Evolutionary conservation across 2,329 filamentous ascomycete genomes (phyloP), one percentile per base, ranked within the genome.

Genomic region (Talaromyces sp.): DNA sequence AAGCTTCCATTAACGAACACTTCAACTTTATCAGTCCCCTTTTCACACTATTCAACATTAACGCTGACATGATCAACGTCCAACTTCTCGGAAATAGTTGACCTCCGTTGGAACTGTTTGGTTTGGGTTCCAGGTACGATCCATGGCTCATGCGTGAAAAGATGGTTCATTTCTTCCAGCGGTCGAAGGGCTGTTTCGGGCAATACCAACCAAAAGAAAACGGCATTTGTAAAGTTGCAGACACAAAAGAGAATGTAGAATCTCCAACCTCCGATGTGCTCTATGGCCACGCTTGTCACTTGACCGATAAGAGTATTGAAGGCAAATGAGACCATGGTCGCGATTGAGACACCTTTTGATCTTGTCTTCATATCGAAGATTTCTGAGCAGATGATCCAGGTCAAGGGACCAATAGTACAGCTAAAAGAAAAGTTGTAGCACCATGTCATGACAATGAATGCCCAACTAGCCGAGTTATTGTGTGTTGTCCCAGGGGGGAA

Each of bases 381-480:
- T 70, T 91, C 88, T 55, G 88, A 86, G 0, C 73, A 75, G 35
- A 80, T 78, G 58, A 84, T 83, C 81, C 82, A 85, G 21, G 82
- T 80, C 1, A 91, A 75, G 0, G 89, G 88, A 24, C 89, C 89
- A 61, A 87, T 89, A 2, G 87, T 88, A 35, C 82, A 81, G 3
- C 82, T 87, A 79, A 91, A 92, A 48, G 81, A 87, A 77, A 91
- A 88, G 75, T 92, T 92, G 80, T 90, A 92, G 1, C 90, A 71
- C 89, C 89, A 92, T 1, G 89, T 92, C 66, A 86, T 82, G 59
- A 84, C 79, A 63, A 92, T 92, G 74, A 92, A 93, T 1, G 85
- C 88, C 87, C 88, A 90, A 7, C 81, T 80, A 0, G 87, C 87
- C 5, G 79, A 76, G 46, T 74, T 74, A 61, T 85, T 85, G 60